Percentiles rank a stretch among this genome's conserved stretches.
phyloP scores from a whole-genome alignment of 2,329 filamentous ascomycete species.

The Claviceps pusilla region DNA sequence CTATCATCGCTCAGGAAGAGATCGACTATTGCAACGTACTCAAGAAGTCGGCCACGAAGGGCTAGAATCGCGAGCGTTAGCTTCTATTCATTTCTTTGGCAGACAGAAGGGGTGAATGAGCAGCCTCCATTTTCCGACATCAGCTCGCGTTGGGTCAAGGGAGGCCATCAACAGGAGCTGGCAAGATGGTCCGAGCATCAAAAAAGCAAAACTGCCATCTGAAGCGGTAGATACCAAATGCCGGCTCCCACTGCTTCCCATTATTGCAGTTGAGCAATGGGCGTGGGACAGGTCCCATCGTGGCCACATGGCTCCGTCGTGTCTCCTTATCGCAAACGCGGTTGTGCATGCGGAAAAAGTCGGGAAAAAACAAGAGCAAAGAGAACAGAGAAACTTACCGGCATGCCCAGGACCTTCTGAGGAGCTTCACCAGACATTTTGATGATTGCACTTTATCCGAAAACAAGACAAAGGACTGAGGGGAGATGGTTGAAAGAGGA shows the following conservation, averaged over 20 bases:
- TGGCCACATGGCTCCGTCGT: neutral
- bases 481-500: constrained; percentile 39
- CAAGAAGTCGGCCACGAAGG: constrained; percentile 96
- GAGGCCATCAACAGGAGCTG: neutral
- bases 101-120: constrained; percentile 1
- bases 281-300: constrained; percentile 2
- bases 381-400: constrained; percentile 33
- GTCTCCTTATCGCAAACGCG: constrained; percentile 14
- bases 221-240: neutral
- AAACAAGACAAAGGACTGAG: constrained; percentile 41
- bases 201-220: neutral
- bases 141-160: neutral
- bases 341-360: constrained; percentile 12
- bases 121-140: constrained; percentile 3
- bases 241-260: neutral
- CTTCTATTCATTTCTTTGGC: constrained; percentile 3
- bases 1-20: neutral
- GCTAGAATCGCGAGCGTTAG: constrained; percentile 37
- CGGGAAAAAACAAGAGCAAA: neutral
- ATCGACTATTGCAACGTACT: constrained; percentile 51
- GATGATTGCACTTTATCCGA: constrained; percentile 25
- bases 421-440: constrained; percentile 41
- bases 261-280: constrained; percentile 10
- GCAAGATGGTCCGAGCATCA: neutral
- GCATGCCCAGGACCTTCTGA: constrained; percentile 50